These are phyloP conservation scores for Plasmodium gonderi DNA, from an alignment of 169 alveolate species.

Conservation along the genomic window DNA sequence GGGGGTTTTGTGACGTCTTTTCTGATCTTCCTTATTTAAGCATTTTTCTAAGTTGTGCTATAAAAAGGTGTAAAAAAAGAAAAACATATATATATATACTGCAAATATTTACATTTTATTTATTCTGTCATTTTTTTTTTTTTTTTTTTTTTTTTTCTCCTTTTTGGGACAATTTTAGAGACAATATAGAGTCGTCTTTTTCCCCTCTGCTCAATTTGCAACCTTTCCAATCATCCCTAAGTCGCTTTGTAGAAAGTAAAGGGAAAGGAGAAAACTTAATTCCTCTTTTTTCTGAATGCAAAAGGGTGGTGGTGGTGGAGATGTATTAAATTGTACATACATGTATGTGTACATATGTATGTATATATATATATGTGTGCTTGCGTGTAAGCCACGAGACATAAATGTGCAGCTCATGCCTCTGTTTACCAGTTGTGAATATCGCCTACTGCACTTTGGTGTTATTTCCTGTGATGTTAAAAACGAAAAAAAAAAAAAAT, in stretches of 20 bases:
- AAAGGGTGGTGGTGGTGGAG: too few species aligned
- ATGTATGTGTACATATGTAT: background rate
- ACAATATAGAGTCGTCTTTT: background rate
- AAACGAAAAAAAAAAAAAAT: background rate
- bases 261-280: background rate
- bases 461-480: slow-evolving; percentile 9
- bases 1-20: slow-evolving; percentile 19
- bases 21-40: background rate
- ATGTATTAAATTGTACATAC: background rate
- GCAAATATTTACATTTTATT: background rate
- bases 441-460: slow-evolving; percentile 3
- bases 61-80: background rate
- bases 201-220: background rate
- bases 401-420: too few species aligned
- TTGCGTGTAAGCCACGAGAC: too few species aligned
- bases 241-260: slow-evolving; percentile 35
- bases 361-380: background rate
- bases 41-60: slow-evolving; percentile 16
- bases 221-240: slow-evolving; percentile 14
- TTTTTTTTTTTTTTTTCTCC: background rate
- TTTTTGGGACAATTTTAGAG: background rate
- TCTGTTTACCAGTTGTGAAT: slow-evolving; percentile 3
- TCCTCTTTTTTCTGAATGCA: slow-evolving; percentile 12
- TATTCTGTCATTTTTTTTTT: background rate
- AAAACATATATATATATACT: background rate